Conservation (phyloP, 2,329 filamentous ascomycete genomes). For the Cytospora piceicola region DNA sequence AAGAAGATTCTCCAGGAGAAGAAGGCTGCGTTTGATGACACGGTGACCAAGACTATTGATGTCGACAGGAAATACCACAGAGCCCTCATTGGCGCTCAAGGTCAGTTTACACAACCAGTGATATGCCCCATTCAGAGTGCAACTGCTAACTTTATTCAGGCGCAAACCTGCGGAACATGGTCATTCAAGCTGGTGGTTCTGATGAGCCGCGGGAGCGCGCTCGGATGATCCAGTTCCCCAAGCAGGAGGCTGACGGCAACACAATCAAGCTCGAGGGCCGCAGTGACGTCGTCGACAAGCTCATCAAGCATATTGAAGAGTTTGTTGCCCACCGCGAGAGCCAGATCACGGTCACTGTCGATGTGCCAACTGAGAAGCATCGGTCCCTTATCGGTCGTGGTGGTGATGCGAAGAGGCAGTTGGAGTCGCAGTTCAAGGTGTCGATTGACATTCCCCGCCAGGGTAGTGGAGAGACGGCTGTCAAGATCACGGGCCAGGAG, state of each 20-base stretch:
- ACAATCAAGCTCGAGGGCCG: slow-evolving; percentile 88
- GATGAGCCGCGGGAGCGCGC: slow-evolving; percentile 82
- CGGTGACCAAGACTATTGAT: slow-evolving; percentile 80
- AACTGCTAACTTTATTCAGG: slow-evolving; percentile 59
- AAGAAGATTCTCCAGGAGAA: slow-evolving; percentile 90
- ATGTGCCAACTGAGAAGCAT: slow-evolving; percentile 89
- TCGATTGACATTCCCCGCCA: slow-evolving; percentile 90
- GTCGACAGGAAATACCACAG: slow-evolving; percentile 96
- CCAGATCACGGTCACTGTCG: slow-evolving; percentile 76
- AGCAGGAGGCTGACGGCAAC: slow-evolving; percentile 80
- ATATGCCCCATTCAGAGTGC: neutral
- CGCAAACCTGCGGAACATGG: slow-evolving; percentile 82
- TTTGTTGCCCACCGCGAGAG: slow-evolving; percentile 84
- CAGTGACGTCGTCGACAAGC: slow-evolving; percentile 83
- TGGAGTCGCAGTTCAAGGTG: slow-evolving; percentile 86
- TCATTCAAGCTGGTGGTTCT: slow-evolving; percentile 85
- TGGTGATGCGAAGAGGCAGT: slow-evolving; percentile 80
- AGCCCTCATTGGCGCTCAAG: slow-evolving; percentile 84
- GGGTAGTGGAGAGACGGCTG: slow-evolving; percentile 78
- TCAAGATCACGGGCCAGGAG: slow-evolving; percentile 83
- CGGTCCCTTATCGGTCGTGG: slow-evolving; percentile 88
- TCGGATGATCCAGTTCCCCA: slow-evolving; percentile 92
- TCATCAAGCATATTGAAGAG: slow-evolving; percentile 77
- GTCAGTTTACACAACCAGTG: slow-evolving; percentile 56
- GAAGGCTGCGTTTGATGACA: slow-evolving; percentile 85